phyloP scores from a whole-genome alignment of 2,329 filamentous ascomycete species.

The Aureobasidium sp. region DNA sequence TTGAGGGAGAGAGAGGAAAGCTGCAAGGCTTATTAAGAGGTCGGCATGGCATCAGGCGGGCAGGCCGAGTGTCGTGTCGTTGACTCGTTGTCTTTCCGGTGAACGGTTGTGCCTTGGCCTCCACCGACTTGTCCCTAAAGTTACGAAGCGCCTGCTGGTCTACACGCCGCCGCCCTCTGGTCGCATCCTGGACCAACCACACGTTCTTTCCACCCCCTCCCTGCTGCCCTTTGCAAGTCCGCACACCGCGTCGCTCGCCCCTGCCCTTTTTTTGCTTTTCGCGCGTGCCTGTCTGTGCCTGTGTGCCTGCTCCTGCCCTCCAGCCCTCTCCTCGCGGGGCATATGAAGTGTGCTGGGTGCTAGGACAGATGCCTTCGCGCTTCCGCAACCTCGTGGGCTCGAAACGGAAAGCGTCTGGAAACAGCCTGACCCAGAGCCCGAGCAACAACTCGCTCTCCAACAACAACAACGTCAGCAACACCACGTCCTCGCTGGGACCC shows the following conservation, averaged over 20 bases:
- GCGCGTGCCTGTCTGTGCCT: neutral
- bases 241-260: neutral
- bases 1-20: neutral
- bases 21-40: slow-evolving; percentile 1
- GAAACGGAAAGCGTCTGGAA: slow-evolving; percentile 60
- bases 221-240: neutral
- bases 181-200: slow-evolving; percentile 7
- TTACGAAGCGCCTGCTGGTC: slow-evolving; percentile 1
- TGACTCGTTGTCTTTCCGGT: neutral
- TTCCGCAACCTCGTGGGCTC: slow-evolving; percentile 74
- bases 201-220: neutral
- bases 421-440: slow-evolving; percentile 34
- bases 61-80: neutral
- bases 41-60: neutral
- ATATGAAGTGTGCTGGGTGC: slow-evolving; percentile 15
- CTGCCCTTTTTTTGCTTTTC: neutral
- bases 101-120: slow-evolving; percentile 3
- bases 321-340: neutral
- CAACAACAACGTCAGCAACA: slow-evolving; percentile 18
- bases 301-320: neutral
- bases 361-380: slow-evolving; percentile 67
- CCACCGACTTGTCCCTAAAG: neutral
- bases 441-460: slow-evolving; percentile 27
- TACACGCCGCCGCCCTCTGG: neutral
- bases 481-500: slow-evolving; percentile 8